Conservation (phyloP, 768 basidiomycete genomes). For the Cubamyces sp. region DNA sequence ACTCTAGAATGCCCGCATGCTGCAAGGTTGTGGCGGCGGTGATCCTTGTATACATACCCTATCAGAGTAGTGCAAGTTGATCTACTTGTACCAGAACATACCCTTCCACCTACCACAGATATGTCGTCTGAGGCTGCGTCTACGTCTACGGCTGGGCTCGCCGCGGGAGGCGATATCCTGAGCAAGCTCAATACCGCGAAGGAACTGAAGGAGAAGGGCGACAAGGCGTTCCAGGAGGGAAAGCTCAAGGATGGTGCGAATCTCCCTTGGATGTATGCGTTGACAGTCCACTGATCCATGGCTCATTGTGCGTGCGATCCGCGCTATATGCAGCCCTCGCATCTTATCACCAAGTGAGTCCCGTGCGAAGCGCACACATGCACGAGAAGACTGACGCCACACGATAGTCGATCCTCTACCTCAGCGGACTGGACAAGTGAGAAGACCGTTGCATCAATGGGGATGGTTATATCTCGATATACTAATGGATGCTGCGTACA, state of each 20-base stretch:
- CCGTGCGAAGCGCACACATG: slow-evolving; percentile 2
- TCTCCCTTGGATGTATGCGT: neutral
- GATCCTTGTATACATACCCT: no score
- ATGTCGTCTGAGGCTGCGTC: slow-evolving; percentile 13
- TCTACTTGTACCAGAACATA: no score
- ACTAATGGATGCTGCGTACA: neutral
- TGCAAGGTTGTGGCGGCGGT: no score
- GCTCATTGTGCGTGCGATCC: no score
- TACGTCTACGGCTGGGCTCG: slow-evolving; percentile 18
- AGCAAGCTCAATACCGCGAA: slow-evolving; percentile 64
- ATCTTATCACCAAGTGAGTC: slow-evolving; percentile 67
- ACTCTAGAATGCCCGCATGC: no score
- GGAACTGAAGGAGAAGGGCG: slow-evolving; percentile 42
- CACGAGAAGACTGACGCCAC: slow-evolving; percentile 5
- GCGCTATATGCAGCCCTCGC: slow-evolving; percentile 54
- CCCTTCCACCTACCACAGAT: neutral
- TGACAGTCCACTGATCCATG: neutral
- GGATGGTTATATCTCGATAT: neutral
- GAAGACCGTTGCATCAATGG: slow-evolving; percentile 26
- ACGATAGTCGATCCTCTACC: slow-evolving; percentile 65
- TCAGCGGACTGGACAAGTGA: slow-evolving; percentile 79
- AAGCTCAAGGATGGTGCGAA: slow-evolving; percentile 37
- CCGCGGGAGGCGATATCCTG: slow-evolving; percentile 27
- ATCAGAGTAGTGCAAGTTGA: no score
- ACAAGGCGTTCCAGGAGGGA: slow-evolving; percentile 41